Percentiles rank a stretch among this genome's conserved stretches.
These are phyloP conservation scores for Arctium minus DNA, from an alignment of 129 eudicot species.

Conservation along the genomic window DNA sequence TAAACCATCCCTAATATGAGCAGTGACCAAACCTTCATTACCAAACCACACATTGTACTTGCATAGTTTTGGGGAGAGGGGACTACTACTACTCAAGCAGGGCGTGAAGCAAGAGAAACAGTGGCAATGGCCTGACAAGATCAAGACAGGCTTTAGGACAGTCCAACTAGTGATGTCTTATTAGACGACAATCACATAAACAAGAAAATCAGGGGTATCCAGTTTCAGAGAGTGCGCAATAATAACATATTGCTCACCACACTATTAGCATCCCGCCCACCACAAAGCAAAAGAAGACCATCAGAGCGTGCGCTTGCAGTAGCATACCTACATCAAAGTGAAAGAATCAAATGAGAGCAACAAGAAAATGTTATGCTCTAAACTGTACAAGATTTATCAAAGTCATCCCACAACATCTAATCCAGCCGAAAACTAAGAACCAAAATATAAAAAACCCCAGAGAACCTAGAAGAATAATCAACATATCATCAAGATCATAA, in stretches of 20 bases:
- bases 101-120: no score
- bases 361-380: not conserved
- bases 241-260: conserved; percentile 62
- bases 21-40: no score
- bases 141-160: not conserved
- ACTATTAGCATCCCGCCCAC: conserved; percentile 98
- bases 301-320: conserved; percentile 99
- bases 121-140: no score
- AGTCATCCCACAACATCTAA: not conserved
- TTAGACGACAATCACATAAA: not conserved
- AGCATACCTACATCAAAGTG: conserved; percentile 71
- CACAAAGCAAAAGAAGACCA: conserved; percentile 99
- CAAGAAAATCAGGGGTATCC: not conserved
- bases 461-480: not conserved
- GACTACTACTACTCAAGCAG: no score
- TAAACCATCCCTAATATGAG: not conserved
- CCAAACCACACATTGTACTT: no score
- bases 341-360: conserved; percentile 4
- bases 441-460: not conserved
- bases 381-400: not conserved
- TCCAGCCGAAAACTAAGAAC: not conserved
- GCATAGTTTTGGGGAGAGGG: no score
- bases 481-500: not conserved
- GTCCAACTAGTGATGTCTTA: not conserved
- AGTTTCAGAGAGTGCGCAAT: not conserved